Evolutionary conservation across 208 protist species (phyloP), one percentile per base, ranked within the genome.

Genomic region (Leishmania aethiopica): DNA sequence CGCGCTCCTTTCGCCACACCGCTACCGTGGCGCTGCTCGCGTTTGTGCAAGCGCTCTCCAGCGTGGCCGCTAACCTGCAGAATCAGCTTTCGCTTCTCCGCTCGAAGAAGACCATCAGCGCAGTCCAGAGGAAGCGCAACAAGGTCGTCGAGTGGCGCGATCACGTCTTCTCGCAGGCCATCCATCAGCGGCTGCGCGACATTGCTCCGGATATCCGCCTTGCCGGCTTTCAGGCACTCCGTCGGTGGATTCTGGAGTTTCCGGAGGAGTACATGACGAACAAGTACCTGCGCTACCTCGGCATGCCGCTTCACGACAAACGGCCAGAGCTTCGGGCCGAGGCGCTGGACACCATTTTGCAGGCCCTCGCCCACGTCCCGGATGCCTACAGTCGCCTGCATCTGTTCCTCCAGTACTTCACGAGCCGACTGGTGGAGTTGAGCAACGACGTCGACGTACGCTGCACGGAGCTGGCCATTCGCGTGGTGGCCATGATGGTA

Each of bases 231-330:
- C 88, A 96, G 78, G 79, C 84, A 28, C 85, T 98, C 60, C 89
- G 91, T 75, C 82, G 86, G 37, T 98, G 92, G 93, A 91, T 96
- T 78, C 57, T 95, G 22, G 88, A 89, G 55, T 96, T 89, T 74
- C 92, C 95, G 57, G 89, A 93, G 4, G 90, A 94, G 77, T 98
- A 92, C 83, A 89, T 97, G 75, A 89, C 86, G 57, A 97, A 97
- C 86, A 95, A 96, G 72, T 98, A 97, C 81, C 91, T 97, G 51
- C 93, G 94, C 74, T 97, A 97, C 86, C 94, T 98, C 78, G 90
- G 93, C 77, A 96, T 98, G 88, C 86, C 92, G n/a, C 83, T 98
- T 32, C 92, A 96, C 83, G 95, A 98, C 89, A 96, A 96, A 86
- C 71, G 82, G 75, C 84, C 94, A 6, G 94, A 97, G 81, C 86